Base-by-base conservation (phyloP, 805 yeast genomes). In the Barnettozyma populi region DNA sequence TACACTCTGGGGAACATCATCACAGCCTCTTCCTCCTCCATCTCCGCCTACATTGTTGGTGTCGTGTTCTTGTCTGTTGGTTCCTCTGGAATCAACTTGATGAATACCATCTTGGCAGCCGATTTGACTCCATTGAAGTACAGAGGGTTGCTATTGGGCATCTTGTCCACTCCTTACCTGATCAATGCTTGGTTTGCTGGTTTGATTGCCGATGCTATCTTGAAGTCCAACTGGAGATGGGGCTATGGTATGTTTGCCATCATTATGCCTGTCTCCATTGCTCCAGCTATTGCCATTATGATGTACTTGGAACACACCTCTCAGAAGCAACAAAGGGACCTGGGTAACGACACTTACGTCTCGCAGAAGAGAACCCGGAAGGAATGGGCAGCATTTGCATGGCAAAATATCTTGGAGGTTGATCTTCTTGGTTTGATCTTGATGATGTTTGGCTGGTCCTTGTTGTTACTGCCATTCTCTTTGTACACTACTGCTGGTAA, bases 211-310 rank as follows among this genome's bases (percentile, higher is more conserved):
- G 52, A 56, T 5, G 61, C 64, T 29, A 58, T 74, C 20, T 55
- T 64, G 14, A 38, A 41, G 16, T 53, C 52, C 36, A 65, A 67
- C 19, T 76, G 81, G 80, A 66, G 77, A 57, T 70, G 75, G 73
- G 80, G 77, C 29, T 73, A 68, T 53, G 77, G 75, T 41, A 65
- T 72, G 57, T 75, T 74, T 62, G 68, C 73, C 16, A 65, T 74
- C 21, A 65, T 74, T 16, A 61, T 67, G 49, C 77, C 78, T 2
- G 63, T 63, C 34, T 68, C 66, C 10, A 41, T 62, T 24, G 23
- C 55, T n/a, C 72, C 72, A 34, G 64, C 65, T 16, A 57, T 66
- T 25, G 42, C 42, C 8, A 47, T 65, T 21, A 59, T 69, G 57
- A 47, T 53, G 23, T 61, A 54, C 44, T 52, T 61, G 49, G 70